Conservation (phyloP, 2,329 filamentous ascomycete genomes). For the Ascomycota sp. region DNA sequence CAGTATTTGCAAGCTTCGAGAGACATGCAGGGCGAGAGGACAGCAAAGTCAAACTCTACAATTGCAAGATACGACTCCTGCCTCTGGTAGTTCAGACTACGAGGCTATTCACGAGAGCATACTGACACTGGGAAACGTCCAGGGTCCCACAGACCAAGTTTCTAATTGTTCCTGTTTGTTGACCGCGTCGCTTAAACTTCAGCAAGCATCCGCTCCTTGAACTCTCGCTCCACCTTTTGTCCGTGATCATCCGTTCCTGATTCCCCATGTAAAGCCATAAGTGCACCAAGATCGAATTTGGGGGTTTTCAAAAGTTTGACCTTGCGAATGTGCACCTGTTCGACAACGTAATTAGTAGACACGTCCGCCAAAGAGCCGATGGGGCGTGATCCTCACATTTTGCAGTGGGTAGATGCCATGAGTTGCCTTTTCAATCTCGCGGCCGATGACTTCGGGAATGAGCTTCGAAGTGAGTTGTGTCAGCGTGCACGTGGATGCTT, state of each 20-base stretch:
- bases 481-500: conserved; percentile 85
- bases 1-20: no score
- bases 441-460: conserved; percentile 97
- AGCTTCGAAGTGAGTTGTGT: conserved; percentile 96
- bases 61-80: no score
- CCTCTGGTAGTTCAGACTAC: no score
- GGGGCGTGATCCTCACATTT: conserved; percentile 46
- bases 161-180: no score
- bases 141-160: no score
- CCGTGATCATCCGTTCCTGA: conserved; percentile 88
- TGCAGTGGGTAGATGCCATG: conserved; percentile 99
- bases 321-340: conserved; percentile 96
- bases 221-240: conserved; percentile 97
- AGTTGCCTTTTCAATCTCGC: conserved; percentile 98
- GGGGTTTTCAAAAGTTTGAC: conserved; percentile 97
- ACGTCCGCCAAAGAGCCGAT: background rate
- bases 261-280: conserved; percentile 95
- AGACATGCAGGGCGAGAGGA: no score
- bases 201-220: conserved; percentile 95
- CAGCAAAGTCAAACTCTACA: no score
- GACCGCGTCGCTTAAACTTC: conserved; percentile 51
- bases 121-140: no score
- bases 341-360: background rate
- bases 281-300: conserved; percentile 95
- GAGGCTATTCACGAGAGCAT: no score